Evolutionary conservation across 257 asterid genomes (phyloP).

Genomic region (Leonotis leonurus): DNA sequence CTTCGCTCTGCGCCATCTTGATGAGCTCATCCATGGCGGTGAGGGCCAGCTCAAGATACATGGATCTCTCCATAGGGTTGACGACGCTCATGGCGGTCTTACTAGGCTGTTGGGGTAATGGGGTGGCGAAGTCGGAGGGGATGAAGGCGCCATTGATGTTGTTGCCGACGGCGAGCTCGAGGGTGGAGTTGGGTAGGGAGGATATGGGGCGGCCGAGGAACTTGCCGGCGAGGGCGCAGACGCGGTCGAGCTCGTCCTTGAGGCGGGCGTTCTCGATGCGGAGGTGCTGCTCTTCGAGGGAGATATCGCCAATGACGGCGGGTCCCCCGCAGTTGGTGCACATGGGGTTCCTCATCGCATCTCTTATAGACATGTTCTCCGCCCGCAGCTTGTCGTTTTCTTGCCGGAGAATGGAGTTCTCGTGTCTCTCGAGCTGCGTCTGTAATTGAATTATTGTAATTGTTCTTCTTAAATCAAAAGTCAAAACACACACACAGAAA

Average conservation of each 20-base stretch:
- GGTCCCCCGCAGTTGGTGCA: slow-evolving; percentile 62
- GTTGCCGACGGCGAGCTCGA: slow-evolving; percentile 76
- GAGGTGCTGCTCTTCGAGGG: slow-evolving; percentile 55
- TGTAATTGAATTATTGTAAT: too few relatives aligned
- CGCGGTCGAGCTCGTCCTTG: slow-evolving; percentile 56
- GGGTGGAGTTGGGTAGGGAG: slow-evolving; percentile 41
- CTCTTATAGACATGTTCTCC: slow-evolving; percentile 49
- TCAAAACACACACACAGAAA: not conserved
- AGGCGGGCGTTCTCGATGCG: slow-evolving; percentile 52
- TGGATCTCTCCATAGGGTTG: slow-evolving; percentile 43
- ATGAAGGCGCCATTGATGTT: slow-evolving; percentile 30
- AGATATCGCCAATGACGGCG: slow-evolving; percentile 46
- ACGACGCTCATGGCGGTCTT: not conserved
- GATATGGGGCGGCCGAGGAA: slow-evolving; percentile 44
- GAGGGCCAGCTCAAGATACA: slow-evolving; percentile 82
- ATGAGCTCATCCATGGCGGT: slow-evolving; percentile 82
- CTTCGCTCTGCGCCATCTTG: slow-evolving; percentile 67
- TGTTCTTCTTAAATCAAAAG: too few relatives aligned
- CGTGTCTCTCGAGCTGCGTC: slow-evolving; percentile 62
- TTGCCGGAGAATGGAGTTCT: slow-evolving; percentile 43
- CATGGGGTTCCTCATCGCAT: slow-evolving; percentile 49
- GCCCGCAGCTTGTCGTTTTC: slow-evolving; percentile 58
- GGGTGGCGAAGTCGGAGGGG: slow-evolving; percentile 35
- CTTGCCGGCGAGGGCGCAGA: slow-evolving; percentile 40
- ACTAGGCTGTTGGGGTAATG: slow-evolving; percentile 19